Conservation (phyloP, 148 eudicot species). For the Polygonum aviculare region DNA sequence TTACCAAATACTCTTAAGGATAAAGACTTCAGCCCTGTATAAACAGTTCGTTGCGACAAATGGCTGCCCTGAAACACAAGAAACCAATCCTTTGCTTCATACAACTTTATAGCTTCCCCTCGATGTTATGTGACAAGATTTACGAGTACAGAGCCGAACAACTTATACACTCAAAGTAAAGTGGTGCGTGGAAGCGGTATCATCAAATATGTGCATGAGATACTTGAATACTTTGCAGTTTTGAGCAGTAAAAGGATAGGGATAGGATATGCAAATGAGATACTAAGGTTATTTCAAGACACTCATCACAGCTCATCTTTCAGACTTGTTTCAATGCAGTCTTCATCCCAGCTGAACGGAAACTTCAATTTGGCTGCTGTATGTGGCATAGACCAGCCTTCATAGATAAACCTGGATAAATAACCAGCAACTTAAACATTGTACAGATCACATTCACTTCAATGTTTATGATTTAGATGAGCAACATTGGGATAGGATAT, state of each 20-base stretch:
- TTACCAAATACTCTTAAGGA: background rate
- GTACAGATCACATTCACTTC: background rate
- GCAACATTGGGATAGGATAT: too few species aligned
- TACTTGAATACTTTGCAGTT: background rate
- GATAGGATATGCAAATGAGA: too few species aligned
- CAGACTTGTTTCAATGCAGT: constrained; percentile 34
- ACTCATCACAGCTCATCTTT: constrained; percentile 62
- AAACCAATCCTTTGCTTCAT: background rate
- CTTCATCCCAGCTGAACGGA: constrained; percentile 84
- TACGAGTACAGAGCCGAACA: background rate
- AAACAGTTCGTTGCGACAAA: too few species aligned
- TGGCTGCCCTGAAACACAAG: background rate
- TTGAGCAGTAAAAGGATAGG: background rate
- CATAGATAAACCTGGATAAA: constrained; percentile 43
- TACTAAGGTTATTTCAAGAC: background rate
- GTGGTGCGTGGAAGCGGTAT: background rate
- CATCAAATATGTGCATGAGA: background rate
- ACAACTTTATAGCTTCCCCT: background rate
- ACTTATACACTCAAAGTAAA: background rate
- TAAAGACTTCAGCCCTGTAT: too few species aligned
- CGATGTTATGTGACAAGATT: background rate
- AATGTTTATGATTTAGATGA: background rate
- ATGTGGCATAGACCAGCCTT: constrained; percentile 86
- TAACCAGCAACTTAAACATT: background rate
- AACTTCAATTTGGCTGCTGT: constrained; percentile 66